phyloP scores from a whole-genome alignment of 495 filamentous ascomycete species.

The Parathielavia appendiculata region DNA sequence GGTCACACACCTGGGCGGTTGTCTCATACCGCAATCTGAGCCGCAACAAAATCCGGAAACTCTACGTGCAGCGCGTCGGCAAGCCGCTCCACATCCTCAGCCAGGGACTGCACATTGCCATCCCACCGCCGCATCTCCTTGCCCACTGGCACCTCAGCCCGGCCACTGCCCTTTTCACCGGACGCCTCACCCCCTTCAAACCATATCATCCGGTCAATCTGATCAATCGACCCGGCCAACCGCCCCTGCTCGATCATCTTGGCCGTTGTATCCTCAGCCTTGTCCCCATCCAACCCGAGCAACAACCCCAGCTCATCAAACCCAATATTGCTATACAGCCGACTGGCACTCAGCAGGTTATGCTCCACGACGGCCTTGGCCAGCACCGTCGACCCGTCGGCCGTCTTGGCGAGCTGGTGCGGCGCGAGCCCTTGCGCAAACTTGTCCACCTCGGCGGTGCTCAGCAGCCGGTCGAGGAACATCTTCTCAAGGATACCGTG shows the following conservation, averaged over 20 bases:
- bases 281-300: conserved; percentile 70
- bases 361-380: conserved; percentile 93
- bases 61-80: conserved; percentile 66
- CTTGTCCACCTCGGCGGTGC: conserved; percentile 71
- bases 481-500: conserved; percentile 94
- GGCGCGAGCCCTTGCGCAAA: conserved; percentile 75
- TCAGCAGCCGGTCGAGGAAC: conserved; percentile 84
- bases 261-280: conserved; percentile 87
- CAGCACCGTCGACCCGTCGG: conserved; percentile 90
- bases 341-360: conserved; percentile 80
- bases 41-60: conserved; percentile 51
- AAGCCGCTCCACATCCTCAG: conserved; percentile 85
- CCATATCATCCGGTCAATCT: conserved; percentile 82
- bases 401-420: conserved; percentile 83
- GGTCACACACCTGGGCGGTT: background rate
- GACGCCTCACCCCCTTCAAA: conserved; percentile 71
- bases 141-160: conserved; percentile 54
- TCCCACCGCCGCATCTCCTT: conserved; percentile 82
- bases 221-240: conserved; percentile 82
- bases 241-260: conserved; percentile 93
- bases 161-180: conserved; percentile 55
- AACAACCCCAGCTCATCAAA: conserved; percentile 71
- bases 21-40: conserved; percentile 21
- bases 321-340: conserved; percentile 84
- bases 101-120: conserved; percentile 72